Base-by-base conservation (phyloP, 1,284 basidiomycete genomes). In the Trametes hirsuta region DNA sequence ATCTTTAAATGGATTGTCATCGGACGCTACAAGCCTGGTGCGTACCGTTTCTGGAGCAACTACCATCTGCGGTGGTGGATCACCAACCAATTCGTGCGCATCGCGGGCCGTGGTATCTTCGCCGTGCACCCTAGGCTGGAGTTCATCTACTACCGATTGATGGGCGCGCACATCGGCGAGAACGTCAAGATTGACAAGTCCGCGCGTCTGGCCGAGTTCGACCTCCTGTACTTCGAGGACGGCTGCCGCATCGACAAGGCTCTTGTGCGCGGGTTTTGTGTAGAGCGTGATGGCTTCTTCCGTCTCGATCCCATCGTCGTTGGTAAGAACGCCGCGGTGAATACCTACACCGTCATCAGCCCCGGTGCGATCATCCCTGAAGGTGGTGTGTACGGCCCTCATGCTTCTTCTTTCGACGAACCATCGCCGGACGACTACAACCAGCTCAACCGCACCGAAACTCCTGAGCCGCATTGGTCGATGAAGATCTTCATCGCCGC, bases 1-100 rank as follows among this genome's bases (percentile, higher is more conserved):
- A 14, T 71, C 14, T 77, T 79, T 71, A 79, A 81, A 55, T 81
- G 79, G 78, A 41, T 77, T 35, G 70, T 79, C 46, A 79, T 81
- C 45, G 77, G 78, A 6, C 65, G 68, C 39, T 79, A 79, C 66
- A 71, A 68, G 63, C 70, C 76, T 1, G 78, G 78, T 5, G 71
- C 65, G 6, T 76, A 80, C 62, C 71, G 66, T 47, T 73, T 75
- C 75, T 77, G 53, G 53, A 55, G 55, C 49, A 47, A 41, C 2
- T 81, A 80, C 61, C 75, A 81, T 55, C 68, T 81, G n/a, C 75
- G 79, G 6, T 81, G 77, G 75, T 80, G 79, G 79, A 71, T 81
- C 44, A 77, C 78, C 35, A 76, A 81, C 66, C 75, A 78, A 59
- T 71, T 68, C 47, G 56, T 81, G 9, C 69, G 74, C 22, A 66